Base-by-base conservation (phyloP, 169 alveolate species). In the Plasmodium relictum region DNA sequence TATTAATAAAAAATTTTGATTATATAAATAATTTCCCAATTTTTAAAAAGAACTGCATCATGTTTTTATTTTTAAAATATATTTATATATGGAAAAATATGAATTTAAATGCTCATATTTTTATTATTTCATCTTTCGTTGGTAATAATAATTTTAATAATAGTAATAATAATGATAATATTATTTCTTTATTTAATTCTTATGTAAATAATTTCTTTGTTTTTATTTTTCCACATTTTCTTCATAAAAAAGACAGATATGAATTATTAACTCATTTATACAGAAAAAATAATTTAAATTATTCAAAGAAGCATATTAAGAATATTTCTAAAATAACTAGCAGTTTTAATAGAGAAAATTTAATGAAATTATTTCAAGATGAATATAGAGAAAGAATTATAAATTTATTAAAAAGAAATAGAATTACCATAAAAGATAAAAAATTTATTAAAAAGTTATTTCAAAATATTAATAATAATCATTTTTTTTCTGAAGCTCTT, bases 331-430 rank as follows among this genome's bases (percentile, higher is more conserved):
- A 78, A 78, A 78, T 78, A 2, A 78, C 80, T 42, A 78, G 50
- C 41, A 65, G 61, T 22, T 78, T 48, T 66, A 50, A 31, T 44
- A 68, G 16, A 66, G 52, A 24, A 9, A 69, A 42, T 16, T 44
- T 78, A 48, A 70, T 9, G 12, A 66, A 78, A 59, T 41, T 78
- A 16, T 78, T 69, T 44, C 42, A 70, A 50, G 80, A 78, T 54
- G 89, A 78, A 48, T 78, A 70, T 54, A 52, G 71, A 18, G 83
- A 78, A 42, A 78, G 89, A 69, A 65, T 78, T 50, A 66, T 65
- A 14, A 10, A 65, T 65, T 58, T 58, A 20, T 20, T 78, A 42
- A 31, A 69, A 58, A 52, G 41, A 41, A 68, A 68, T 16, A 70
- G 37, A 4, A 54, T 54, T 54, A 12, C 12, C 62, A 16, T 37